Base-by-base conservation (phyloP, 805 yeast species). In the Barnettozyma californica region DNA sequence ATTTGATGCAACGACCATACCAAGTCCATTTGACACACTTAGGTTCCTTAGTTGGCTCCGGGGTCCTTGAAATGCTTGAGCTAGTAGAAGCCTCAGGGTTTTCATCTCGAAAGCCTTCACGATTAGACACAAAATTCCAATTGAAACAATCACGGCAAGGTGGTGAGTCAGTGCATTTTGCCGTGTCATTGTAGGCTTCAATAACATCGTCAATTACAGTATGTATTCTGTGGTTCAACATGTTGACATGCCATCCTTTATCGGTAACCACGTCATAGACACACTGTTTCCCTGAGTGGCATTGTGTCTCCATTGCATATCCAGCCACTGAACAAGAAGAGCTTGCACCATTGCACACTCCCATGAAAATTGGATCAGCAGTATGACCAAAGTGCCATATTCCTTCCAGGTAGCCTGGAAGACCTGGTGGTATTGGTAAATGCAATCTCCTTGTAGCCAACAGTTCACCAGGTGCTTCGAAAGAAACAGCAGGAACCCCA, bases 381-480 rank as follows among this genome's bases (percentile, higher is more conserved):
- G 94, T 94, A 64, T 94, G 92, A 3, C 99, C 99, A 62, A 94
- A 70, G 63, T 94, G 97, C 95, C 95, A 94, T 9, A 94, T 78
- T 54, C 87, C 84, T 59, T 91, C 97, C 67, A 80, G 69, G 58
- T 83, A 78, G 8, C 71, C 67, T 0, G 96, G 91, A 13, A 87
- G 63, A 1, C 96, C 96, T 1, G 99, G 99, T 2, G 98, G 95
- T 69, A 78, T 76, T 0, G 99, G 99, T 44, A 94, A 73, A 67
- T 91, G 97, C 41, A 94, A 71, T 56, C 99, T 75, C 57, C 75
- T 75, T 0, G 94, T 78, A 2, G 99, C 94, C 48, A 94, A 68
- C 61, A 79, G 67, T 57, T 94, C 99, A 4, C 96, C 97, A 0
- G 97, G 97, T 0, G 97, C 88, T 67, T 92, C 95, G 64, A 85